Percentiles rank a stretch among this genome's conserved stretches.
These are phyloP conservation scores for Phaffia rhodozyma DNA, from an alignment of 1,284 basidiomycete species.

Conservation along the genomic window DNA sequence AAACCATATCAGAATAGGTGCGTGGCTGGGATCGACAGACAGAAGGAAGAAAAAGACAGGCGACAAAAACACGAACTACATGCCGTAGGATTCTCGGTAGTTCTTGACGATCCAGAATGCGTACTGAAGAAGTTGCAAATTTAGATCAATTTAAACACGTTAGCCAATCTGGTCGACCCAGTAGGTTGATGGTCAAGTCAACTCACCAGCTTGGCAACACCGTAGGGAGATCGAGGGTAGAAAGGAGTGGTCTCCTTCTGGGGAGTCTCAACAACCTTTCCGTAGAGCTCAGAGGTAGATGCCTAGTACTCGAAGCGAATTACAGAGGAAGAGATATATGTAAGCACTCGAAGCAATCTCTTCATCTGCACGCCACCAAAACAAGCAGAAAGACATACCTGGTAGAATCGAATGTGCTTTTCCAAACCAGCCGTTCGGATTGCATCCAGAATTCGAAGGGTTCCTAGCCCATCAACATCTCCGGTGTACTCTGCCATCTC, in stretches of 20 bases:
- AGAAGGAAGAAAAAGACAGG: slow-evolving; percentile 4
- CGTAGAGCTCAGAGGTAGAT: slow-evolving; percentile 85
- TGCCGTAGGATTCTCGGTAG: slow-evolving; percentile 81
- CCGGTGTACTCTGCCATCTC: slow-evolving; percentile 93
- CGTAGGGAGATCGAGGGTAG: slow-evolving; percentile 84
- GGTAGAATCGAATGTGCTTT: slow-evolving; percentile 71
- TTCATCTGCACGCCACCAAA: not conserved
- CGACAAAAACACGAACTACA: slow-evolving; percentile 81
- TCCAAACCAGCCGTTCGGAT: slow-evolving; percentile 82
- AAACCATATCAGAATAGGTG: too few relatives aligned
- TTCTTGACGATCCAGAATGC: slow-evolving; percentile 82
- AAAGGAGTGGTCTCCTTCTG: slow-evolving; percentile 86
- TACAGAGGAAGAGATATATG: not conserved
- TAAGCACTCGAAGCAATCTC: not conserved
- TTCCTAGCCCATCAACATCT: slow-evolving; percentile 82
- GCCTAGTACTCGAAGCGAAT: slow-evolving; percentile 44
- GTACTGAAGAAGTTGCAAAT: slow-evolving; percentile 34
- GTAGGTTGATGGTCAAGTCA: slow-evolving; percentile 22
- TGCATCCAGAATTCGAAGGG: slow-evolving; percentile 79
- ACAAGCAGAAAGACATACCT: slow-evolving; percentile 19
- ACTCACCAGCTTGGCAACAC: slow-evolving; percentile 64
- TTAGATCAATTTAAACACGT: not conserved
- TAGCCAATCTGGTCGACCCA: not conserved
- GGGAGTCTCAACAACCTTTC: slow-evolving; percentile 79
- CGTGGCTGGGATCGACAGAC: too few relatives aligned